phyloP scores from a whole-genome alignment of 805 yeast genomes.

The Yarrowia sp. region DNA sequence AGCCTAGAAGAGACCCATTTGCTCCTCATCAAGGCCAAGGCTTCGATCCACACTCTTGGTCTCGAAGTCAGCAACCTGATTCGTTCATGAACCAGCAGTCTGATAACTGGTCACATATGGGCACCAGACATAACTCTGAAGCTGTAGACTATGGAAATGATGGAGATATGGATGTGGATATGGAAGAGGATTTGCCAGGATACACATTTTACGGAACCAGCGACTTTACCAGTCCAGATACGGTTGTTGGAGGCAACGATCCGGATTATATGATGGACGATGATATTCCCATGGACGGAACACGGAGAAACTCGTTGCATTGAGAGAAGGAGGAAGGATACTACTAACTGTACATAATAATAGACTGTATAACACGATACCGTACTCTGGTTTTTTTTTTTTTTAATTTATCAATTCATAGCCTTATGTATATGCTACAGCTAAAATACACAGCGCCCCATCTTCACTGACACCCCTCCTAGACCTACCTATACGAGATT shows the following conservation, averaged over 20 bases:
- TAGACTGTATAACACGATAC: background rate
- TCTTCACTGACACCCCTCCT: conserved; percentile 7
- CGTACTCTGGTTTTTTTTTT: background rate
- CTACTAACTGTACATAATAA: conserved; percentile 12
- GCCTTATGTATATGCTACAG: background rate
- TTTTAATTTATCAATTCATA: background rate
- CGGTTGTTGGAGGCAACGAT: background rate
- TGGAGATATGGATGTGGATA: conserved; percentile 4
- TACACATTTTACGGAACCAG: conserved; percentile 14
- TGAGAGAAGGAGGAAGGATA: background rate
- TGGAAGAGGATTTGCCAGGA: conserved; percentile 17
- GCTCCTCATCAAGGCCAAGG: too few relatives aligned
- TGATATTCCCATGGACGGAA: conserved; percentile 1
- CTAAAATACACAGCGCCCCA: conserved; percentile 13
- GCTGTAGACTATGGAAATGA: background rate
- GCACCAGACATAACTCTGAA: background rate
- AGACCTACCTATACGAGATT: background rate
- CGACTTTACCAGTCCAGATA: conserved; percentile 1
- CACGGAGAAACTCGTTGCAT: background rate
- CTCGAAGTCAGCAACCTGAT: background rate
- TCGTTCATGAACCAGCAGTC: background rate
- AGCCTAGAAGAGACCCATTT: background rate
- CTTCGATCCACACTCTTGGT: too few relatives aligned
- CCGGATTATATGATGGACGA: conserved; percentile 23
- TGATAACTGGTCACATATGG: background rate